Evolutionary conservation across 768 basidiomycete genomes (phyloP).

Genomic region (Mycena latifolia): DNA sequence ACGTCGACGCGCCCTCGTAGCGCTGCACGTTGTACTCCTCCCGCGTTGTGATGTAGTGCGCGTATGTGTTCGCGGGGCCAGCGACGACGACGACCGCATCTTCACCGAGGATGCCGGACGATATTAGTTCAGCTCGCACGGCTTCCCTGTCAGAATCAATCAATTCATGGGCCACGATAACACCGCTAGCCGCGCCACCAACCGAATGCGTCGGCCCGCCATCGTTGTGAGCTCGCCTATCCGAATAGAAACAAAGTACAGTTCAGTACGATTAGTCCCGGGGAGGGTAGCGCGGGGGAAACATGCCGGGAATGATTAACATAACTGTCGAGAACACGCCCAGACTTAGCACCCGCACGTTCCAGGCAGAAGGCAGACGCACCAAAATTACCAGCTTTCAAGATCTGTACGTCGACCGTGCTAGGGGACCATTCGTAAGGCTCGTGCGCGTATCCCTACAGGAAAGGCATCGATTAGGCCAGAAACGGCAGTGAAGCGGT

Average conservation of each 20-base stretch:
- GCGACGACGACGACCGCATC: conserved; percentile 84
- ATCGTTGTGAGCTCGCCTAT: conserved; percentile 1
- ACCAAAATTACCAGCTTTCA: conserved; percentile 17
- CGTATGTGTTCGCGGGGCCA: conserved; percentile 85
- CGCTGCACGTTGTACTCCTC: conserved; percentile 84
- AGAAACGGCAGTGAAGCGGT: conserved; percentile 8
- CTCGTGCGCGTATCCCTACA: conserved; percentile 3
- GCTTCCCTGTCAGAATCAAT: conserved; percentile 10
- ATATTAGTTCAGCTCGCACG: conserved; percentile 1
- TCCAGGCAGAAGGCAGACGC: conserved; percentile 2
- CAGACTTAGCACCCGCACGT: conserved; percentile 5
- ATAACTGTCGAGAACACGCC: background rate
- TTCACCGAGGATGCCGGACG: conserved; percentile 35
- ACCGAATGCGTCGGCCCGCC: conserved; percentile 14
- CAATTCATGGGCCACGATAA: conserved; percentile 1
- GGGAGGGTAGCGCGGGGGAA: conserved; percentile 18
- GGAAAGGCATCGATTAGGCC: conserved; percentile 1
- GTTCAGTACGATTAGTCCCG: background rate
- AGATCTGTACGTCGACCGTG: conserved; percentile 8
- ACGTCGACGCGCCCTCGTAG: conserved; percentile 86
- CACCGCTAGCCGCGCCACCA: background rate
- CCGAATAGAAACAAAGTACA: conserved; percentile 16
- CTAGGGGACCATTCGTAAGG: background rate
- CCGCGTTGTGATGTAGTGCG: conserved; percentile 77
- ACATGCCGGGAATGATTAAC: conserved; percentile 7